Evolutionary conservation across 2,329 filamentous ascomycete genomes (phyloP), one percentile per base, ranked within the genome.

Genomic region (Chaetomium strumarium): DNA sequence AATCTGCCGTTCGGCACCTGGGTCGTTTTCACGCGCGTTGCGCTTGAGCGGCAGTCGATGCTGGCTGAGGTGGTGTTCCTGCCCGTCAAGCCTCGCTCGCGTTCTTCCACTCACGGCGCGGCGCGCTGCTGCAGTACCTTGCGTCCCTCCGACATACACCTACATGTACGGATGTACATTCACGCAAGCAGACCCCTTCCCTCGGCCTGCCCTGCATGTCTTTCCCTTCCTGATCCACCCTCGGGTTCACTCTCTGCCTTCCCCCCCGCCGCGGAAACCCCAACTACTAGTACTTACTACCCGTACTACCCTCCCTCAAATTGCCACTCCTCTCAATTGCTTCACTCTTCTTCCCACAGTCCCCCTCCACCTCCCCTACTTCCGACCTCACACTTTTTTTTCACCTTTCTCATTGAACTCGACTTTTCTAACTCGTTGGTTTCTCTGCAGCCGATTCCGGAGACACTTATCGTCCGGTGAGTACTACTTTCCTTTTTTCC

Each of bases 391-490:
- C 57, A 55, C 57, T 56, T 57, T 58, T 54, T 58, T 56, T 62
- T 57, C 55, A 49, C 55, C 55, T 45, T 59, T 41, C 40, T 51
- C 17, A 20, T 44, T 41, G 44, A 34, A 2, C 16, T 19, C 5
- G 16, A 36, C 31, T 24, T 37, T 37, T 73, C 72, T 77, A 72
- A 74, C 72, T 48, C 63, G n/a, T 57, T 53, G 37, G 50, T 58
- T 64, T 61, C 58, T 68, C 60, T 69, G 64, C 69, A 82, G 79
- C 79, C 68, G 79, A 82, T 64, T 75, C 77, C 63, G 76, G 76
- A 69, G 79, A 83, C 65, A 82, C 72, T 59, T 83, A 82, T 69
- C 78, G 79, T 68, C 77, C 79, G 65, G 79, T 79, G 70, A 78
- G 76, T 77, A 30, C 43, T 45, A 42, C 49, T 50, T 58, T 57